Evolutionary conservation across 2,329 filamentous ascomycete genomes (phyloP).

Genomic region (Bipolaris zeicola): DNA sequence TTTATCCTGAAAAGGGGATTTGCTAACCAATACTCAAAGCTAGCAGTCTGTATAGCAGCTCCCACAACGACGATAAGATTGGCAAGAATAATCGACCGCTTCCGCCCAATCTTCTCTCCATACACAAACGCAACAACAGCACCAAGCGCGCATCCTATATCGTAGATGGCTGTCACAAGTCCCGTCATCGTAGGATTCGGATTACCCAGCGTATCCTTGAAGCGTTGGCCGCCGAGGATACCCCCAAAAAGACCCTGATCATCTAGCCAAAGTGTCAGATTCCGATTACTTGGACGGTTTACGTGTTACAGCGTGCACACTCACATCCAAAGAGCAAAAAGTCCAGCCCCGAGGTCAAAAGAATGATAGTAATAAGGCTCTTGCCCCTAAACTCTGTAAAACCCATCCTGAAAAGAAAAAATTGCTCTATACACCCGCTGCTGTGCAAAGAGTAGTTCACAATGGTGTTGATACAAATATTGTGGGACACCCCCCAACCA

Average conservation of each 20-base stretch:
- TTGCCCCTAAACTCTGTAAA: conserved; percentile 21
- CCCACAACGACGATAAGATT: conserved; percentile 45
- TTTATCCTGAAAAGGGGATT: not conserved
- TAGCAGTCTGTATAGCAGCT: conserved; percentile 40
- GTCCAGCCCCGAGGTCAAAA: conserved; percentile 22
- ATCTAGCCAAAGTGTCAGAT: conserved; percentile 13
- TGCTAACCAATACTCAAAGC: conserved; percentile 30
- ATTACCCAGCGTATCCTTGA: conserved; percentile 24
- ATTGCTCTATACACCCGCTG: not conserved
- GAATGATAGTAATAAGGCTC: conserved; percentile 18
- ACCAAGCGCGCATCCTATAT: conserved; percentile 51
- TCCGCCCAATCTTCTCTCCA: conserved; percentile 63
- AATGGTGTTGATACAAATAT: too few relatives aligned
- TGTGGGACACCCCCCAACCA: too few relatives aligned
- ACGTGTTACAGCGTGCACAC: not conserved
- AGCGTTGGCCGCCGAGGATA: conserved; percentile 30
- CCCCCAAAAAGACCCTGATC: conserved; percentile 37
- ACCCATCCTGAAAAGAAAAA: conserved; percentile 8
- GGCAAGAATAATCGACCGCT: conserved; percentile 62
- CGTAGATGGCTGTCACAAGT: conserved; percentile 46
- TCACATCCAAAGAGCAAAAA: conserved; percentile 25
- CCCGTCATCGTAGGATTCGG: conserved; percentile 36
- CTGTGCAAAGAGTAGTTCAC: not conserved
- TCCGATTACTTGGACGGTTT: not conserved
- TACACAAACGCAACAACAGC: conserved; percentile 48